These are phyloP conservation scores for Cryptosporidium andersoni DNA, from an alignment of 169 alveolate genomes.

Conservation along the genomic window DNA sequence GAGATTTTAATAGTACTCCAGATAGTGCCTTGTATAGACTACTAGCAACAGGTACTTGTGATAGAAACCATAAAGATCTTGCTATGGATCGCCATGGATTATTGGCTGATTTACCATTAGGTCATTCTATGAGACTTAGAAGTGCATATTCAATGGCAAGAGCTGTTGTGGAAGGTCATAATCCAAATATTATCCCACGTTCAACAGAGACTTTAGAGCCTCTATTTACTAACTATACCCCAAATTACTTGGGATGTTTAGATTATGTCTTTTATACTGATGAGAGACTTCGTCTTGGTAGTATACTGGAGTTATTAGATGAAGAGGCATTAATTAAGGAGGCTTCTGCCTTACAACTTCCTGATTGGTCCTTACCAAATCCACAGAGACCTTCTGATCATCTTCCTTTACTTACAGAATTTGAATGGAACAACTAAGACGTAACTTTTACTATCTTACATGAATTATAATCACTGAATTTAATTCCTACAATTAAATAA, in stretches of 20 bases:
- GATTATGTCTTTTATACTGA: conserved; percentile 80
- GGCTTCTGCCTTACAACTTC: conserved; percentile 79
- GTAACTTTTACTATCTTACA: not conserved
- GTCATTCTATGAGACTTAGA: conserved; percentile 77
- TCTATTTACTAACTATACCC: conserved; percentile 79
- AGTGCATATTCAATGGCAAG: conserved; percentile 78
- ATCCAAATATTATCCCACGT: conserved; percentile 20
- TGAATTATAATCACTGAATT: conserved; percentile 1
- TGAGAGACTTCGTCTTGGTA: conserved; percentile 75
- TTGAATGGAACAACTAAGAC: conserved; percentile 74
- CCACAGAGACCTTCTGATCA: conserved; percentile 83
- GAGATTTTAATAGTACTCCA: conserved; percentile 81
- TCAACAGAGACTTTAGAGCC: conserved; percentile 76
- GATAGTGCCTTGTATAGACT: conserved; percentile 80
- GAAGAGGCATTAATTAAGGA: conserved; percentile 77
- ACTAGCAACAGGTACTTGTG: conserved; percentile 77
- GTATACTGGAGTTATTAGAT: conserved; percentile 74
- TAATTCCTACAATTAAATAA: conserved; percentile 1
- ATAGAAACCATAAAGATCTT: conserved; percentile 76
- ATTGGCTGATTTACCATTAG: conserved; percentile 75
- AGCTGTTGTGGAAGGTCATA: conserved; percentile 62
- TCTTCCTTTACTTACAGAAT: conserved; percentile 79
- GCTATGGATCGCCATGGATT: conserved; percentile 73
- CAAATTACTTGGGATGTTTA: conserved; percentile 79
- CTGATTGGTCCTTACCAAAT: conserved; percentile 78